Base-by-base conservation (phyloP, 805 yeast species). In the Hanseniaspora thailandica region DNA sequence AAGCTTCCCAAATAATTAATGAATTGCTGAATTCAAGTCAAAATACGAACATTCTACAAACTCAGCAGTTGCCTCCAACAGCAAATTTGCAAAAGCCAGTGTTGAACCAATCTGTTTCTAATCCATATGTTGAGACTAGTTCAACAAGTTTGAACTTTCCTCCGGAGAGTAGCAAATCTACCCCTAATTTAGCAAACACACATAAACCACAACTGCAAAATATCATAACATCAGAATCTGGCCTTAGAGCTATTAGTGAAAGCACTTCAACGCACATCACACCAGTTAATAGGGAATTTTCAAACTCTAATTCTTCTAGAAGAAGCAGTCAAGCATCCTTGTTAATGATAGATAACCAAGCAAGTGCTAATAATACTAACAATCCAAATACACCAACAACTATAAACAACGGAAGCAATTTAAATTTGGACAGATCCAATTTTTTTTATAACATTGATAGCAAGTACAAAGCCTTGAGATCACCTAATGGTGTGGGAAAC, bases 151-250 rank as follows among this genome's bases (percentile, higher is more conserved):
- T 31, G 3, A 40, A n/a, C 22, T 43, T 43, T 17, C 23, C 45
- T 6, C 12, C n/a, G 15, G 30, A 25, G n/a, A 26, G 13, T 10
- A 43, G 23, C 33, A 43, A 28, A 28, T 43, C 45, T 17, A 17
- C 33, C 30, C 17, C 44, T 23, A 33, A 13, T 9, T 15, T 8
- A 5, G 19, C 12, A 12, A 40, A 17, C 26, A 6, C 12, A 13
- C 25, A 30, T 10, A 48, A 31, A 19, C 52, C 52, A n/a, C 52
- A 48, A 7, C 15, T 48, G 17, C 46, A 39, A 40, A 48, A 40
- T 40, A 39, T 48, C 28, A 48, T 48, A 2, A 48, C 52, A 1
- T 48, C 52, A 2, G 52, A 48, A 25, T 43, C 54, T 20, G 47
- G 44, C 4, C 39, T 43, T 3, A 34, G 43, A 15, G 47, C 43